Conservation (phyloP, 2,329 filamentous ascomycete genomes). For the Diaporthe ampelina region DNA sequence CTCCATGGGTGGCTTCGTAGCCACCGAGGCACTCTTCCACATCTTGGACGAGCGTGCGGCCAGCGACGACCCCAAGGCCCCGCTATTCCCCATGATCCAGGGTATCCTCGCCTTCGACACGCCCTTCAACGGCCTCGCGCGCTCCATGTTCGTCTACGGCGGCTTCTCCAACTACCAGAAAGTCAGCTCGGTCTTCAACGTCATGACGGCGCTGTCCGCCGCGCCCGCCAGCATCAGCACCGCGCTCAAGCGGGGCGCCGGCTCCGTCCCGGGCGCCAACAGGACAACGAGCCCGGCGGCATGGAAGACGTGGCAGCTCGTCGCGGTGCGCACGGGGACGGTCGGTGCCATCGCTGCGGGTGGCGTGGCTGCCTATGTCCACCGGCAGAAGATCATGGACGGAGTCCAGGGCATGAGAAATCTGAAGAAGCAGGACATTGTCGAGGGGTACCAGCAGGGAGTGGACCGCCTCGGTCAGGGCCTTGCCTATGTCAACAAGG, state of each 20-base stretch:
- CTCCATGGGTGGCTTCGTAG: constrained; percentile 89
- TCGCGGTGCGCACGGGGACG: constrained; percentile 85
- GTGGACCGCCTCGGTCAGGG: constrained; percentile 66
- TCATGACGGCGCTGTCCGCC: constrained; percentile 67
- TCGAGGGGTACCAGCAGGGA: constrained; percentile 63
- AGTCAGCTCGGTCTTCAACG: constrained; percentile 68
- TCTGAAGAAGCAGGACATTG: constrained; percentile 62
- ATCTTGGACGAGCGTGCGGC: constrained; percentile 73
- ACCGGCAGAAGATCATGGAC: constrained; percentile 76
- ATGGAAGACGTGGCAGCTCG: constrained; percentile 70
- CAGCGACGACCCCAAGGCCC: constrained; percentile 45
- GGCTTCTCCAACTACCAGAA: constrained; percentile 72
- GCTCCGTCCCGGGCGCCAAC: constrained; percentile 43
- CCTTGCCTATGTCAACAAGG: constrained; percentile 69
- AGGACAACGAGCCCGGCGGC: constrained; percentile 50
- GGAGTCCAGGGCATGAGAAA: constrained; percentile 61
- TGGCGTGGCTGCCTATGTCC: constrained; percentile 84
- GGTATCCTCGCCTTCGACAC: constrained; percentile 89
- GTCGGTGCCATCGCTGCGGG: constrained; percentile 86
- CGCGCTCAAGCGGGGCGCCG: constrained; percentile 51
- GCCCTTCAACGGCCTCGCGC: constrained; percentile 78
- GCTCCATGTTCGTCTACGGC: constrained; percentile 72
- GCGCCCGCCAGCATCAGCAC: constrained; percentile 61
- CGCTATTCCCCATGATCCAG: constrained; percentile 84
- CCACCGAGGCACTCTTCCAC: constrained; percentile 83